Percentiles rank a stretch among this genome's conserved stretches.
These are phyloP conservation scores for Guillardia theta DNA, from an alignment of 78 protist species.

Conservation along the genomic window DNA sequence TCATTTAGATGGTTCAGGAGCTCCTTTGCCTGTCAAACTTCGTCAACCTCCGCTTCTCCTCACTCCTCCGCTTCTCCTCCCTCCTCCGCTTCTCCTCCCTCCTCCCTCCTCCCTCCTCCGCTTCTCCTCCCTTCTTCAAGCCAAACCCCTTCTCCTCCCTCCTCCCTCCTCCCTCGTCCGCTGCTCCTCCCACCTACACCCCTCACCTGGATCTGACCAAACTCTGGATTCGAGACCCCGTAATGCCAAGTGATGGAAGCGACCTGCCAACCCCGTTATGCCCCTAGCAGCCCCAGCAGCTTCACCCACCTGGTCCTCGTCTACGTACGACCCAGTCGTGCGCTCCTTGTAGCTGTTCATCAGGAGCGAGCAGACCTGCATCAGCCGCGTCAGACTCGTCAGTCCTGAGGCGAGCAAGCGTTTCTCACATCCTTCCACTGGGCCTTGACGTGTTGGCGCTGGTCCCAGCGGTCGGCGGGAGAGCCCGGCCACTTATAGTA, in stretches of 20 bases:
- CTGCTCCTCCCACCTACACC: neutral
- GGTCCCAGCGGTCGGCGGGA: neutral
- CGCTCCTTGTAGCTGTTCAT: neutral
- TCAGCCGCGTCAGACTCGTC: too few species aligned
- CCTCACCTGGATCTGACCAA: slow-evolving; percentile 39
- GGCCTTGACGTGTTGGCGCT: neutral
- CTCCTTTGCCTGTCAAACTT: neutral
- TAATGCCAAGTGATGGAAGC: slow-evolving; percentile 52
- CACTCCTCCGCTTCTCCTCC: neutral
- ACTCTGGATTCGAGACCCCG: slow-evolving; percentile 32
- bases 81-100: too few species aligned
- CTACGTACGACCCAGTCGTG: neutral
- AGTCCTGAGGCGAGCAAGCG: too few species aligned
- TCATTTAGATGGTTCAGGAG: neutral
- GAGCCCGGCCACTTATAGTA: slow-evolving; percentile 28
- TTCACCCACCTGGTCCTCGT: neutral
- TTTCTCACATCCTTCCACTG: slow-evolving; percentile 31
- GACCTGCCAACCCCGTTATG: neutral
- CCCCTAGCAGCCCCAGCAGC: neutral
- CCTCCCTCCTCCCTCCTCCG: too few species aligned
- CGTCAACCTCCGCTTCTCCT: neutral
- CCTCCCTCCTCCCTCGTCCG: too few species aligned
- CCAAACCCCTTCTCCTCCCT: too few species aligned
- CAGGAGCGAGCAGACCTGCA: neutral
- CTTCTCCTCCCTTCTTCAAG: too few species aligned